phyloP scores from a whole-genome alignment of 768 basidiomycete species.

The Suillus occidentalis region DNA sequence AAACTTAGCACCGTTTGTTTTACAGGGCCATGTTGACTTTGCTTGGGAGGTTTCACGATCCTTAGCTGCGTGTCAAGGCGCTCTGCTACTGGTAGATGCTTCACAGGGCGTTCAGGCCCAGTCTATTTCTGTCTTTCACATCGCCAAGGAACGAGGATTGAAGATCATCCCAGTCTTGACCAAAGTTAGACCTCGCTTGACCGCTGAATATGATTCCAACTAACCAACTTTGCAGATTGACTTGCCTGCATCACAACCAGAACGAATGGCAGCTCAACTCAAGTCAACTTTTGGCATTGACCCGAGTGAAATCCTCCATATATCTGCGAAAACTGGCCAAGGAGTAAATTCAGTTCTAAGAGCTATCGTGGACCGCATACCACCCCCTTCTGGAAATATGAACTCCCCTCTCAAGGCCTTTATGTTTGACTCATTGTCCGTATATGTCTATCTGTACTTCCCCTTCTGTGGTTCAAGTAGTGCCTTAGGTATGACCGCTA shows the following conservation, averaged over 20 bases:
- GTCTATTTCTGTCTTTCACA: constrained; percentile 91
- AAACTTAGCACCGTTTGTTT: background rate
- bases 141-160: constrained; percentile 77
- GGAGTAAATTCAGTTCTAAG: constrained; percentile 77
- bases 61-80: constrained; percentile 92
- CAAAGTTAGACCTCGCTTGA: constrained; percentile 55
- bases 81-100: constrained; percentile 85
- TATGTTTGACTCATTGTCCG: constrained; percentile 90
- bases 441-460: constrained; percentile 13
- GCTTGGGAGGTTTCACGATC: constrained; percentile 95
- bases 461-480: constrained; percentile 12
- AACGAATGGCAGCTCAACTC: constrained; percentile 78
- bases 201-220: background rate
- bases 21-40: constrained; percentile 94
- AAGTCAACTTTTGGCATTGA: constrained; percentile 80
- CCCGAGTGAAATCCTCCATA: constrained; percentile 67
- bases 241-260: constrained; percentile 84
- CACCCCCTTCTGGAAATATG: constrained; percentile 64
- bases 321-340: constrained; percentile 91
- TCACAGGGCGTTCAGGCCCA: constrained; percentile 98
- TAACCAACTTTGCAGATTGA: constrained; percentile 64
- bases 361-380: constrained; percentile 82
- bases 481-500: constrained; percentile 83
- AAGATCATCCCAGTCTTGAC: constrained; percentile 90
- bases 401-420: constrained; percentile 73